phyloP scores from a whole-genome alignment of 495 filamentous ascomycete species.

The Penicillium diatomitis region DNA sequence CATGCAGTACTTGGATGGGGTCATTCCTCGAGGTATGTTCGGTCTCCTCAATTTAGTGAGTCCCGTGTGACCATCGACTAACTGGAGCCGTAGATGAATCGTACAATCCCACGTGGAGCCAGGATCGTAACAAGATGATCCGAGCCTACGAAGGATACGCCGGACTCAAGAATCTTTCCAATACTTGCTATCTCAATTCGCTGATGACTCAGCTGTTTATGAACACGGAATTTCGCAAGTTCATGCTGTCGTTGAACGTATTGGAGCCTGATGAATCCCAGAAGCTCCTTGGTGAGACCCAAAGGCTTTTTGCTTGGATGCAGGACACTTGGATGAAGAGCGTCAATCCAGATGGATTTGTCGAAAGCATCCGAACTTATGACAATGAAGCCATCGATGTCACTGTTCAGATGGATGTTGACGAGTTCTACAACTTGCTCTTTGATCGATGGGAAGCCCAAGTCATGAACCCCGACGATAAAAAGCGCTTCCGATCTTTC shows the following conservation, averaged over 20 bases:
- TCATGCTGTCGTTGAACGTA: conserved; percentile 61
- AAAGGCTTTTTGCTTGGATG: conserved; percentile 75
- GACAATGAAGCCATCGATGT: conserved; percentile 82
- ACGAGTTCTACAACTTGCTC: conserved; percentile 91
- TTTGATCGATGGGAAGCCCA: conserved; percentile 89
- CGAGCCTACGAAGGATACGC: conserved; percentile 70
- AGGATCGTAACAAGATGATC: conserved; percentile 59
- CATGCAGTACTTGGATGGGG: conserved; percentile 42
- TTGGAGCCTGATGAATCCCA: conserved; percentile 49
- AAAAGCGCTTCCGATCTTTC: conserved; percentile 69
- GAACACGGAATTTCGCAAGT: conserved; percentile 80
- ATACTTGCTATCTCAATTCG: conserved; percentile 97
- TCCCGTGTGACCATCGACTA: neutral
- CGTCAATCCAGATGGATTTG: conserved; percentile 64
- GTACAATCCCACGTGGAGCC: conserved; percentile 46
- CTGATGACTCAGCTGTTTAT: conserved; percentile 94
- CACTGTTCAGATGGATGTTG: conserved; percentile 90
- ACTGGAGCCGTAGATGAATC: conserved; percentile 6
- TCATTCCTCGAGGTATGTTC: conserved; percentile 40
- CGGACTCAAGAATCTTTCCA: conserved; percentile 81
- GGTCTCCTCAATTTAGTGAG: neutral
- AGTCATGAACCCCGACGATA: conserved; percentile 55
- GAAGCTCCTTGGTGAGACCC: conserved; percentile 63
- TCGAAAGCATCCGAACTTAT: conserved; percentile 68
- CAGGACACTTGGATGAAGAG: conserved; percentile 67